These are phyloP conservation scores for Neohortaea acidophila DNA, from an alignment of 495 filamentous ascomycete species.

Conservation along the genomic window DNA sequence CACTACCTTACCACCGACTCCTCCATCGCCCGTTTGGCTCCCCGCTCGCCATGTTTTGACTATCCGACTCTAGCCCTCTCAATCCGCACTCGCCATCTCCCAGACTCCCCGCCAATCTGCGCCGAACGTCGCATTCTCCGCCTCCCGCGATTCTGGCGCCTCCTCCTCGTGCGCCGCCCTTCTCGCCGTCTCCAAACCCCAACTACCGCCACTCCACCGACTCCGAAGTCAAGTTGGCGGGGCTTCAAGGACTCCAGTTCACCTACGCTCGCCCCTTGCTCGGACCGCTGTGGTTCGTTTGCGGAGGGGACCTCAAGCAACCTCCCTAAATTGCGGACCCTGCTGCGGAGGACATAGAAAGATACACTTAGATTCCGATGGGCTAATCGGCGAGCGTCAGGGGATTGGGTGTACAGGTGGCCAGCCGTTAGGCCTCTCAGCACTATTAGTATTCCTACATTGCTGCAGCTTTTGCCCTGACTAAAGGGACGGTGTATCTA, in stretches of 20 bases:
- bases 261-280: constrained; percentile 84
- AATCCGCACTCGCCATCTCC: too few species aligned
- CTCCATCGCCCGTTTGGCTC: too few species aligned
- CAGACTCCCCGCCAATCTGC: neutral
- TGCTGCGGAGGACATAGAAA: neutral
- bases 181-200: constrained; percentile 1
- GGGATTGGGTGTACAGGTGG: constrained; percentile 1
- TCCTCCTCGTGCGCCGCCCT: neutral
- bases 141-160: neutral
- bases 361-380: constrained; percentile 6
- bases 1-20: too few species aligned
- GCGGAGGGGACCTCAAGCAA: constrained; percentile 91
- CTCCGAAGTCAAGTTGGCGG: constrained; percentile 85
- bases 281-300: constrained; percentile 85
- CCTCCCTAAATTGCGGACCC: constrained; percentile 68
- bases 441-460: too few species aligned
- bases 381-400: constrained; percentile 10
- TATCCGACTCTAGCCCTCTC: too few species aligned
- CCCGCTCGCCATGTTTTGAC: constrained; percentile 6
- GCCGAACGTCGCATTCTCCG: neutral
- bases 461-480: too few species aligned
- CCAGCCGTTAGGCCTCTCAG: too few species aligned
- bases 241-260: constrained; percentile 56
- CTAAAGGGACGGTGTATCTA: too few species aligned
- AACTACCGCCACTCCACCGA: constrained; percentile 9